These are phyloP conservation scores for Xylariales sp. DNA, from an alignment of 2,329 filamentous ascomycete genomes.

Conservation along the genomic window DNA sequence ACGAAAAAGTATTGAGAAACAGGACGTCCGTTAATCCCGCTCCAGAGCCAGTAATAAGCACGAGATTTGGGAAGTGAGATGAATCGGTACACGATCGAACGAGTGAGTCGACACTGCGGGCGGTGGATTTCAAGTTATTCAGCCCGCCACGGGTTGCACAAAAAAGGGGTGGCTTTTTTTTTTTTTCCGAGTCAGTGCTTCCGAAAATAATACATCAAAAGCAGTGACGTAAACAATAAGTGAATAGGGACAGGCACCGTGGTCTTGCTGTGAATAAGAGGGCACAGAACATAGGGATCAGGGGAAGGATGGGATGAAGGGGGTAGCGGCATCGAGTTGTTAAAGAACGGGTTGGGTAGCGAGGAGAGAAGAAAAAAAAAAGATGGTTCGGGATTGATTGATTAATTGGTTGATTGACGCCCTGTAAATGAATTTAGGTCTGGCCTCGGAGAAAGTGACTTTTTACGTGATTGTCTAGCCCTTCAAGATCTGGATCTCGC, in stretches of 20 bases:
- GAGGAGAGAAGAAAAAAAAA: neutral
- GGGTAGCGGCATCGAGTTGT: constrained; percentile 1
- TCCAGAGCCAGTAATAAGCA: neutral
- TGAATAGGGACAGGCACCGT: neutral
- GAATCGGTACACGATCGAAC: constrained; percentile 8
- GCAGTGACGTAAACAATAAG: neutral
- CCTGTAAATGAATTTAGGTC: constrained; percentile 32
- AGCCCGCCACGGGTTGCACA: constrained; percentile 2
- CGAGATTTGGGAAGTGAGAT: constrained; percentile 1
- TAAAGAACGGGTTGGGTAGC: constrained; percentile 9
- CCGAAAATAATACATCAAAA: neutral
- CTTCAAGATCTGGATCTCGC: constrained; percentile 38
- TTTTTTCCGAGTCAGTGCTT: neutral
- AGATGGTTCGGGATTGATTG: constrained; percentile 11
- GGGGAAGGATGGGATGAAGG: constrained; percentile 18
- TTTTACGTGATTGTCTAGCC: constrained; percentile 27
- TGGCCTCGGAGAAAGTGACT: constrained; percentile 18
- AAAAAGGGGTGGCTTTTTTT: neutral
- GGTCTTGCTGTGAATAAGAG: constrained; percentile 18
- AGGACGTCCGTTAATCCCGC: constrained; percentile 11
- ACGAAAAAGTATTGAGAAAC: constrained; percentile 34
- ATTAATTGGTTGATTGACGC: neutral
- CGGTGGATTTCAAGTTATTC: constrained; percentile 15
- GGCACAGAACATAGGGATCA: neutral
- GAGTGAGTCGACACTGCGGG: constrained; percentile 7